phyloP scores from a whole-genome alignment of 768 basidiomycete genomes.

The Obba rivulosa region DNA sequence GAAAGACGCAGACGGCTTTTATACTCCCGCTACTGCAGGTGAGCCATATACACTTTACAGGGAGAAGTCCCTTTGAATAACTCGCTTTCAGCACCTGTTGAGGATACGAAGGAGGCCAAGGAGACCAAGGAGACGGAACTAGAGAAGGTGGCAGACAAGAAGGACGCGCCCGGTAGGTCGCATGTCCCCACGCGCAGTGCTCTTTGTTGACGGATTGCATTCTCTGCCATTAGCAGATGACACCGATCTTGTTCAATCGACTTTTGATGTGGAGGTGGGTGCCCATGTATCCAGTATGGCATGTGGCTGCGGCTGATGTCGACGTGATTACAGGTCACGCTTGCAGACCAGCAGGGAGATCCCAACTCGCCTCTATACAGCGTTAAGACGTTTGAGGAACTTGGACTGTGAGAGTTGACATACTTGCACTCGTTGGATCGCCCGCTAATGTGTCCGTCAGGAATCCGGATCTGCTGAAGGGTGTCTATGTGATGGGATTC shows the following conservation, averaged over 20 bases:
- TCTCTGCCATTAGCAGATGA: constrained; percentile 2
- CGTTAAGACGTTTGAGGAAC: constrained; percentile 90
- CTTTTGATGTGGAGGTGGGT: constrained; percentile 76
- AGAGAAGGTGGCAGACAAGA: neutral
- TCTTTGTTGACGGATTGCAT: neutral
- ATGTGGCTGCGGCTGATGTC: constrained; percentile 1
- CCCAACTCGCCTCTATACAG: constrained; percentile 95
- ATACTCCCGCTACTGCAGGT: constrained; percentile 50
- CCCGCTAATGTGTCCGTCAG: constrained; percentile 33
- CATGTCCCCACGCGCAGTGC: neutral
- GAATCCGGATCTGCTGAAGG: constrained; percentile 84
- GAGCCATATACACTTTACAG: constrained; percentile 5
- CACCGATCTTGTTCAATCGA: constrained; percentile 66
- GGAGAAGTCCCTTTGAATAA: neutral
- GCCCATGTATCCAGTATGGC: neutral
- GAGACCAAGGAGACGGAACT: neutral
- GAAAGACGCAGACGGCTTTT: constrained; percentile 81
- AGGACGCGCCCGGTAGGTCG: constrained; percentile 11
- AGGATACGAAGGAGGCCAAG: no score
- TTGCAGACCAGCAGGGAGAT: constrained; percentile 94
- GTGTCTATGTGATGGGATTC: constrained; percentile 92
- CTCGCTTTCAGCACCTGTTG: neutral
- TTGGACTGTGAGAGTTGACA: constrained; percentile 70
- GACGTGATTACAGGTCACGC: constrained; percentile 64
- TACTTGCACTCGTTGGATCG: constrained; percentile 67